Base-by-base conservation (phyloP, 371 early-diverging fungal species). In the Haplosporangium sp. region DNA sequence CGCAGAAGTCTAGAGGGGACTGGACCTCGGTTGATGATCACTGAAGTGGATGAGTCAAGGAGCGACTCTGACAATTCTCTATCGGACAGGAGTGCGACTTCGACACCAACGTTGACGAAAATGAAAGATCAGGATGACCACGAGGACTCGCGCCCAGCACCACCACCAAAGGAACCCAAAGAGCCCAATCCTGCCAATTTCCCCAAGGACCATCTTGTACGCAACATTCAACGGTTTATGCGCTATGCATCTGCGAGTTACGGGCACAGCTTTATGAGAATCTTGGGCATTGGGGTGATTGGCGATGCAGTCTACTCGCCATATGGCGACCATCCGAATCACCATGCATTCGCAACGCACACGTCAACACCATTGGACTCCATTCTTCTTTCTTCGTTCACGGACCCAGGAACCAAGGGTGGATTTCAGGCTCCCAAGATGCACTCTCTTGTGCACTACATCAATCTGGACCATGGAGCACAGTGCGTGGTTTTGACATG, bases 201-300 rank as follows among this genome's bases (percentile, higher is more conserved):
- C 61, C 90, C 91, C 18, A 87, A 86, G n/a, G 83, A 85, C 42
- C 93, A 91, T 42, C 74, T 94, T 42, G 75, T 91, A 7, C 84
- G 81, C 73, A 92, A 93, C 59, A 85, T 94, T 56, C 86, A 90
- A 13, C 89, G 92, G 50, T 94, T 93, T 56, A 90, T 93, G 76
- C 87, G 92, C 3, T 88, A 92, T 61, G 90, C 95, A 1, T 91
- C 92, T 8, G 91, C 93, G 14, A 90, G 93, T 0, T 95, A 94
- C 64, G 95, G 95, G 6, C 89, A 90, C 47, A 88, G 89, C 20
- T 95, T 96, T 59, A 93, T 96, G 94, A 86, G 89, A 40, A 87
- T 94, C 14, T 76, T 95, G 37, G 95, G 95, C 7, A 89, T 95
- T 54, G 92, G 90, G n/a, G 77, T 83, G 55, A 88, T 86, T 36